Conservation (phyloP, 345 rosid genomes). For the Durio zibethinus region DNA sequence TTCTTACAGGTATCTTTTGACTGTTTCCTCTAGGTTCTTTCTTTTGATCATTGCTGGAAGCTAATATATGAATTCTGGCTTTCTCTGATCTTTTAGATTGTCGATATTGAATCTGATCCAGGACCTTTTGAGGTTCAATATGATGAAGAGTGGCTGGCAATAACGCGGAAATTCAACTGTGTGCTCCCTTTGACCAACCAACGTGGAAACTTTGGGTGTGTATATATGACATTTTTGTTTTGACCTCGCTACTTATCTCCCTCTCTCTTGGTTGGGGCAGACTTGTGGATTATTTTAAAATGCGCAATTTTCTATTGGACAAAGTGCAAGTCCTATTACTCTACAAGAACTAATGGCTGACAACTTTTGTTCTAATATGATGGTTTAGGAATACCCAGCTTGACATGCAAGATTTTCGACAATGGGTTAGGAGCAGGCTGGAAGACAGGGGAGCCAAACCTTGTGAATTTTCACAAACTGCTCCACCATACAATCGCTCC, state of each 20-base stretch:
- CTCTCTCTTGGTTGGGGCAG: background rate
- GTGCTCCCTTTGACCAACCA: slow-evolving; percentile 56
- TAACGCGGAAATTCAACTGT: slow-evolving; percentile 63
- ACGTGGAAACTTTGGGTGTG: slow-evolving; percentile 54
- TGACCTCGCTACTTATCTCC: background rate
- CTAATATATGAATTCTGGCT: slow-evolving; percentile 18
- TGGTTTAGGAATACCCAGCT: slow-evolving; percentile 46
- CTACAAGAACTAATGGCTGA: background rate
- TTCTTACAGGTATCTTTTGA: slow-evolving; percentile 61
- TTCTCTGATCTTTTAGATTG: slow-evolving; percentile 41
- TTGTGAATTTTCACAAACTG: slow-evolving; percentile 68
- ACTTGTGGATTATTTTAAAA: background rate
- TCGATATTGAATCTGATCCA: slow-evolving; percentile 76
- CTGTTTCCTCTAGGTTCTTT: slow-evolving; percentile 14
- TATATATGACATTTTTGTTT: slow-evolving; percentile 7
- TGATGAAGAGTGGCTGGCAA: slow-evolving; percentile 88
- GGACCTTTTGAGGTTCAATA: slow-evolving; percentile 72
- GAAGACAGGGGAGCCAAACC: slow-evolving; percentile 62
- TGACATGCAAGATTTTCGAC: slow-evolving; percentile 57
- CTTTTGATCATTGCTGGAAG: slow-evolving; percentile 14
- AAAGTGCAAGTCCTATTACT: background rate
- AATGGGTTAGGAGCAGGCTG: slow-evolving; percentile 64
- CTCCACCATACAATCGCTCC: slow-evolving; percentile 52
- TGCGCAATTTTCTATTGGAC: background rate
- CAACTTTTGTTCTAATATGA: slow-evolving; percentile 6